Percentiles rank a stretch among this genome's conserved stretches.
phyloP scores from a whole-genome alignment of 495 filamentous ascomycete genomes.

The Tuber borchii region DNA sequence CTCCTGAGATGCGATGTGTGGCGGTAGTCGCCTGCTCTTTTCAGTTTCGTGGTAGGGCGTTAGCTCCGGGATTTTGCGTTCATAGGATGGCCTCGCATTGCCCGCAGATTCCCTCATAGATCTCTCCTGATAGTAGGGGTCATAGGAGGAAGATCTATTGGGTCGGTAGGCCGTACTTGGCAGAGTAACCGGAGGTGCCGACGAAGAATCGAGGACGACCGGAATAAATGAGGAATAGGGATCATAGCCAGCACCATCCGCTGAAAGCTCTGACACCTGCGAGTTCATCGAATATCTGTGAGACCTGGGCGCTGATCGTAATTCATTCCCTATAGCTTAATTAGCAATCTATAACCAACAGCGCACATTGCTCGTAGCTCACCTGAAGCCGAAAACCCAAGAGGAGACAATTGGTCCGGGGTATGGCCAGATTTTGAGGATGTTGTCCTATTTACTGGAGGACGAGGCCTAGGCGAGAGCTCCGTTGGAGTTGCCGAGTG shows the following conservation, averaged over 20 bases:
- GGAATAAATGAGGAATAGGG: slow-evolving; percentile 66
- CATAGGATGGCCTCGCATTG: slow-evolving; percentile 26
- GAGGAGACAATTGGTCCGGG: slow-evolving; percentile 37
- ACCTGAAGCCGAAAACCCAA: slow-evolving; percentile 37
- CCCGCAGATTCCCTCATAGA: slow-evolving; percentile 18
- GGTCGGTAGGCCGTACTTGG: slow-evolving; percentile 41
- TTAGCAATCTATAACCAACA: not conserved
- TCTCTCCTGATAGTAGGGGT: slow-evolving; percentile 25
- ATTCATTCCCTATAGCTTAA: slow-evolving; percentile 21
- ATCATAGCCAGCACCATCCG: slow-evolving; percentile 23
- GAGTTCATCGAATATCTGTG: slow-evolving; percentile 64
- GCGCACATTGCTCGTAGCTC: not conserved
- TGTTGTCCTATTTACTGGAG: slow-evolving; percentile 31
- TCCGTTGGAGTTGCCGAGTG: slow-evolving; percentile 67
- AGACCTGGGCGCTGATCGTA: slow-evolving; percentile 31
- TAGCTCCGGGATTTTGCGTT: slow-evolving; percentile 22
- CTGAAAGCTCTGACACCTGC: slow-evolving; percentile 51
- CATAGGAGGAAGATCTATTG: slow-evolving; percentile 35
- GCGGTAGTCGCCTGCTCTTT: slow-evolving; percentile 44
- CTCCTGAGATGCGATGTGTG: slow-evolving; percentile 89
- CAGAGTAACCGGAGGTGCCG: slow-evolving; percentile 55
- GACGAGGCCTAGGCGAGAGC: slow-evolving; percentile 58
- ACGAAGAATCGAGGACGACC: slow-evolving; percentile 78
- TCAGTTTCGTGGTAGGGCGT: slow-evolving; percentile 27
- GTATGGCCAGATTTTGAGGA: slow-evolving; percentile 33